A percentile compares a stretch with the other conserved stretches of the same genome.
Evolutionary conservation across 192 early-diverging fungal genomes (phyloP).

Genomic region (Rhizophagus prolifer): DNA sequence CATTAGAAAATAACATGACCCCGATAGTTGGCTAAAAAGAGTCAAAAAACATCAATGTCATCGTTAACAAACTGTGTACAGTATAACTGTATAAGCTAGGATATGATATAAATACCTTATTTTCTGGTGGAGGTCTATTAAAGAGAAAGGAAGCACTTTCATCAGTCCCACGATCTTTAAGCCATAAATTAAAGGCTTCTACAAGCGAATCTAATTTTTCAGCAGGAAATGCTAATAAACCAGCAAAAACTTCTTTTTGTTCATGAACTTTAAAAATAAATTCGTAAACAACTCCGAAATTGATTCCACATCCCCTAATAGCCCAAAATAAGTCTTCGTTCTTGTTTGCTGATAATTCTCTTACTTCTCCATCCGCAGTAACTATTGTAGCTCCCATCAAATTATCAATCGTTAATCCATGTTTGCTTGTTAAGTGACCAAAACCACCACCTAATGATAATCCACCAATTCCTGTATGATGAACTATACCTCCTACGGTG

Average conservation of each 20-base stretch:
- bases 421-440: constrained; percentile 38
- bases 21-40: neutral
- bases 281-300: constrained; percentile 30
- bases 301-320: constrained; percentile 49
- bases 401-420: constrained; percentile 43
- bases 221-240: constrained; percentile 13
- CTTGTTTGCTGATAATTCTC: constrained; percentile 28
- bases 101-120: neutral
- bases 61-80: too few species aligned
- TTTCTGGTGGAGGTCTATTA: neutral
- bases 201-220: constrained; percentile 29
- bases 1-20: neutral
- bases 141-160: neutral
- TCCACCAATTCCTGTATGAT: constrained; percentile 46
- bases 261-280: constrained; percentile 32
- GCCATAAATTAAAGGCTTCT: constrained; percentile 33
- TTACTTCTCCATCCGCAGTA: constrained; percentile 39
- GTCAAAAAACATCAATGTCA: neutral
- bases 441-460: constrained; percentile 40
- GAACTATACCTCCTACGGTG: constrained; percentile 29
- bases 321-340: too few species aligned
- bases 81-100: neutral
- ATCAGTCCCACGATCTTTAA: neutral
- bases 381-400: constrained; percentile 47
- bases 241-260: constrained; percentile 27